These are phyloP conservation scores for Melampsora larici-populina DNA, from an alignment of 1,284 basidiomycete genomes.

Conservation along the genomic window DNA sequence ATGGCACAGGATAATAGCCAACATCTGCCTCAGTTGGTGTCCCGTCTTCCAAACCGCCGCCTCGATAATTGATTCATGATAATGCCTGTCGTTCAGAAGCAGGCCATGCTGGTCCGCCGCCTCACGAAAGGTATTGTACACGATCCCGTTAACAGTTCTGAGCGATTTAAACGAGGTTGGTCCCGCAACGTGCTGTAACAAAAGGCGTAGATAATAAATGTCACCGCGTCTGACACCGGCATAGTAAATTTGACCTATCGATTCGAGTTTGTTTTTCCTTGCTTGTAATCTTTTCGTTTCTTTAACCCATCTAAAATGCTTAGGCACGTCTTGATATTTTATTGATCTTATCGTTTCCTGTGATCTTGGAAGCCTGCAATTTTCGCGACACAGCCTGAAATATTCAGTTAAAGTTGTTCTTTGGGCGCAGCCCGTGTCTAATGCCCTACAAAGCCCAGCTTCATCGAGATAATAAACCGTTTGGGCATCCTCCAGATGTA, in stretches of 20 bases:
- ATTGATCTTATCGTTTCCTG: no score
- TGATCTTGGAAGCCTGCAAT: background rate
- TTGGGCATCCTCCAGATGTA: background rate
- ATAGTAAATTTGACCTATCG: no score
- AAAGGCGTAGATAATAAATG: no score
- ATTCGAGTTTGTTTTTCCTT: no score
- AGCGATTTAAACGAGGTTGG: no score
- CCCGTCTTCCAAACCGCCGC: background rate
- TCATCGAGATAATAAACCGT: background rate
- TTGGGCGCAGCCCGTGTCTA: background rate
- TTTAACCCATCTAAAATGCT: no score
- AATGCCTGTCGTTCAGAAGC: slow-evolving; percentile 44
- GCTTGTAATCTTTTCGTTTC: no score
- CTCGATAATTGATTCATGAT: slow-evolving; percentile 52
- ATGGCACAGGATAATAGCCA: background rate
- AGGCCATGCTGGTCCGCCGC: background rate
- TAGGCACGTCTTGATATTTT: no score
- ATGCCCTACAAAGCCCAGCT: background rate
- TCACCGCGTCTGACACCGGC: no score
- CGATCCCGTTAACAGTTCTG: no score
- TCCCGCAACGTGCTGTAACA: no score
- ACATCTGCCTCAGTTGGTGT: background rate
- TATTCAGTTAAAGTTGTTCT: background rate
- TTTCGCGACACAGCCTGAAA: background rate
- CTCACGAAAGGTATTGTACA: no score